A percentile compares a stretch with the other conserved stretches of the same genome.
phyloP scores from a whole-genome alignment of 164 flowering plant species.

The Liquidambar formosana region DNA sequence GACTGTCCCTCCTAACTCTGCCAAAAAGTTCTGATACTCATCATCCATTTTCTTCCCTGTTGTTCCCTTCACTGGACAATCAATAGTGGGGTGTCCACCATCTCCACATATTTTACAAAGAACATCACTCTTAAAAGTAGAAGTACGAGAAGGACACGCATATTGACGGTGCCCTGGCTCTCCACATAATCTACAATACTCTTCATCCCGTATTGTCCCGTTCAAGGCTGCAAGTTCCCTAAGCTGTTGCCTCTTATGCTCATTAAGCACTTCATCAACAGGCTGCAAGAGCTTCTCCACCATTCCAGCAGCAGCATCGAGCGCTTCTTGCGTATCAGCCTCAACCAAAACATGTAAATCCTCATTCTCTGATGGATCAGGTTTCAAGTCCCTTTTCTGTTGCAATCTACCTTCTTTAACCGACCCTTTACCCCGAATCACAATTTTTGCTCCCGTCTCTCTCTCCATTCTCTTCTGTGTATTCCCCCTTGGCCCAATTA shows the following conservation, averaged over 20 bases:
- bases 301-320: conserved; percentile 95
- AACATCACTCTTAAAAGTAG: conserved; percentile 93
- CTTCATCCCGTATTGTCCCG: conserved; percentile 95
- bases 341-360: conserved; percentile 96
- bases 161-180: conserved; percentile 93
- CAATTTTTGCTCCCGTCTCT: conserved; percentile 94
- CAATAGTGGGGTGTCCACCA: conserved; percentile 97
- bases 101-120: conserved; percentile 91
- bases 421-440: conserved; percentile 90
- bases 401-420: conserved; percentile 89
- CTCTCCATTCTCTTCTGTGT: conserved; percentile 97
- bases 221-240: conserved; percentile 91
- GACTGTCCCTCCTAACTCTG: conserved; percentile 82
- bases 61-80: conserved; percentile 89
- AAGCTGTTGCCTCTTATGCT: conserved; percentile 94
- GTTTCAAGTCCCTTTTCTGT: conserved; percentile 82
- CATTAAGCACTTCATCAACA: conserved; percentile 90
- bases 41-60: conserved; percentile 97
- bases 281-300: conserved; percentile 95
- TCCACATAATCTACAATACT: conserved; percentile 89
- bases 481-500: conserved; percentile 97
- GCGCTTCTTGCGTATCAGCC: conserved; percentile 86
- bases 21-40: conserved; percentile 90
- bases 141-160: conserved; percentile 81
- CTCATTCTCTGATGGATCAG: conserved; percentile 85